Evolutionary conservation across 176 grass and related monocot species (phyloP).

Genomic region (Cocos nucifera): DNA sequence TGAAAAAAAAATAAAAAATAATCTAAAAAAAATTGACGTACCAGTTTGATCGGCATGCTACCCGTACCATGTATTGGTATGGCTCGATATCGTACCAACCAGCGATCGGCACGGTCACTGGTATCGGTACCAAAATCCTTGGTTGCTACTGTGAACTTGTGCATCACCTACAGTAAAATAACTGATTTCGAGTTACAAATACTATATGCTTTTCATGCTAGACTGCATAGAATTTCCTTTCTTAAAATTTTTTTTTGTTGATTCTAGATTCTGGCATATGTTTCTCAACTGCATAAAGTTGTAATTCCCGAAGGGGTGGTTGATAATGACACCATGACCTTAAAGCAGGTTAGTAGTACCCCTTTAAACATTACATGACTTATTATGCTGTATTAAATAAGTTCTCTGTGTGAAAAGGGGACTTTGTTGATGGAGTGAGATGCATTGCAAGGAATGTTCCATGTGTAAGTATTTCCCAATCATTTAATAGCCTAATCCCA

Average conservation of each 20-base stretch:
- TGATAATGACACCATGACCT: conserved; percentile 68
- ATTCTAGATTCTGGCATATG: conserved; percentile 72
- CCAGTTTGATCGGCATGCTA: no score
- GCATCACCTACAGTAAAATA: neutral
- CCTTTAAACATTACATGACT: neutral
- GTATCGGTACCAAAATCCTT: no score
- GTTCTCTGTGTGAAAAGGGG: conserved; percentile 12
- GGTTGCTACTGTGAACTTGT: neutral
- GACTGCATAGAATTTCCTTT: no score
- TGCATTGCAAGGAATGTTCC: no score
- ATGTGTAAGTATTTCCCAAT: conserved; percentile 49
- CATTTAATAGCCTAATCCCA: neutral
- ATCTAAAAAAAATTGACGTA: no score
- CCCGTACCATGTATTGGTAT: no score
- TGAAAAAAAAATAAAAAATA: no score
- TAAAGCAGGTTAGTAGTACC: conserved; percentile 59
- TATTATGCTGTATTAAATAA: conserved; percentile 13
- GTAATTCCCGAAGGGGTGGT: conserved; percentile 73
- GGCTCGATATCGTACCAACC: no score
- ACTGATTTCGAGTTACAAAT: neutral
- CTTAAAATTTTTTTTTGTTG: neutral
- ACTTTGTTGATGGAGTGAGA: no score
- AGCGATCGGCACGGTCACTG: no score
- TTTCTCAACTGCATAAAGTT: conserved; percentile 96
- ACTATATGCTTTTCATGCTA: neutral